Base-by-base conservation (phyloP, 1,139 yeast species). In the Saccharomyces pastorianus region DNA sequence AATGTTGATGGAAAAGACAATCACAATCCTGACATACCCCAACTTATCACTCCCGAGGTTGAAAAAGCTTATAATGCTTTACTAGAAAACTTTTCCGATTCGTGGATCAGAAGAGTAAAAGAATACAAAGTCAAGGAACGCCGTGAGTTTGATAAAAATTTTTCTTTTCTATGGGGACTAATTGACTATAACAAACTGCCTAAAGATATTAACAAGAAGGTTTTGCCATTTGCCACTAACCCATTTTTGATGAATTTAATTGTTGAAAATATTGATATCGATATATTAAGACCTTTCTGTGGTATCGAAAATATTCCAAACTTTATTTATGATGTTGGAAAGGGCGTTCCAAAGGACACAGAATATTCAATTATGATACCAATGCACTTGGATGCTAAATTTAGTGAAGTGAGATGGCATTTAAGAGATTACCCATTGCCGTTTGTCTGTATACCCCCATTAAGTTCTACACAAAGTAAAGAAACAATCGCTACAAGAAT, bases 301-400 rank as follows among this genome's bases (percentile, higher is more conserved):
- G 79, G 79, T 1, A 61, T 79, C 4, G 75, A 73, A 1, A 73
- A 79, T 4, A 68, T 88, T 14, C 78, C 88, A 0, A 72, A 82
- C 28, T 90, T 83, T 65, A 68, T 91, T 32, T 71, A 83, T 64
- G 78, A 82, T 20, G 75, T 85, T 17, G 98, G 98, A 4, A 91
- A 89, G 66, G 95, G 95, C 0, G 79, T 85, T 27, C 97, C 98
- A 0, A 66, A 69, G 53, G 86, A 84, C 58, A 81, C 91, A 0
- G 66, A 74, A 52, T 91, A 83, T 66, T 82, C 95, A 0, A 73
- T 87, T 23, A 68, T 86, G 64, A 64, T 90, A 1, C 98, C 98
- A 0, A 64, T 83, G 53, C 75, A 72, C 66, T 53, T 65, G 50
- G 74, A 70, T 50, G 71, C 84, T 51, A 72, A 68, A 13, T 70